Percentiles rank a stretch among this genome's conserved stretches.
phyloP scores from a whole-genome alignment of 306 rosid species.

The Alnus glutinosa region DNA sequence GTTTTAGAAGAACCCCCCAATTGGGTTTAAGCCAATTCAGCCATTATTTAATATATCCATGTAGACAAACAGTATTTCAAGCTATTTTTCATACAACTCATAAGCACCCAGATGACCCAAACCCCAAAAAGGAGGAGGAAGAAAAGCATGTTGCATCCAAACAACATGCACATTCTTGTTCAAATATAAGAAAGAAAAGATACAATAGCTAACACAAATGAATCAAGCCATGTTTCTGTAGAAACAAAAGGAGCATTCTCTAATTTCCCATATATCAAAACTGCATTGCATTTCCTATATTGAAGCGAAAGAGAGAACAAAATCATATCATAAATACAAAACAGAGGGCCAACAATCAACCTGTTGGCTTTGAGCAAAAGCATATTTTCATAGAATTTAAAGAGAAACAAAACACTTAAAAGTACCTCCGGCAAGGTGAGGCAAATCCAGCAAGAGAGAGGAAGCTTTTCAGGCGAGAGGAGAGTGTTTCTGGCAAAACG shows the following conservation, averaged over 20 bases:
- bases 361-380: constrained; percentile 11
- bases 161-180: not conserved
- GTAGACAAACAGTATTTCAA: not conserved
- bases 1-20: not conserved
- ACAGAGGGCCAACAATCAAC: constrained; percentile 20
- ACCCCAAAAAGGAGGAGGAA: not conserved
- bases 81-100: constrained; percentile 7
- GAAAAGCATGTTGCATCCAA: not conserved
- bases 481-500: no score
- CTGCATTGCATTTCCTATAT: not conserved
- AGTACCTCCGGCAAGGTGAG: no score
- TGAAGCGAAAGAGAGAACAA: constrained; percentile 7
- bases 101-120: constrained; percentile 12
- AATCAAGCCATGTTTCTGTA: not conserved
- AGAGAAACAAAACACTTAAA: no score
- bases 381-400: not conserved
- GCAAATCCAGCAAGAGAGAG: no score
- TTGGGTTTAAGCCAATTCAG: not conserved
- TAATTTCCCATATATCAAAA: constrained; percentile 6
- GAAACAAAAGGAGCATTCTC: constrained; percentile 1
- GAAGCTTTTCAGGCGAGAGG: no score
- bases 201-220: not conserved
- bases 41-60: constrained; percentile 4
- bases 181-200: not conserved
- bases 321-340: not conserved